Percentiles rank a stretch among this genome's conserved stretches.
phyloP scores from a whole-genome alignment of 2,329 filamentous ascomycete genomes.

The Xylariales sp. region DNA sequence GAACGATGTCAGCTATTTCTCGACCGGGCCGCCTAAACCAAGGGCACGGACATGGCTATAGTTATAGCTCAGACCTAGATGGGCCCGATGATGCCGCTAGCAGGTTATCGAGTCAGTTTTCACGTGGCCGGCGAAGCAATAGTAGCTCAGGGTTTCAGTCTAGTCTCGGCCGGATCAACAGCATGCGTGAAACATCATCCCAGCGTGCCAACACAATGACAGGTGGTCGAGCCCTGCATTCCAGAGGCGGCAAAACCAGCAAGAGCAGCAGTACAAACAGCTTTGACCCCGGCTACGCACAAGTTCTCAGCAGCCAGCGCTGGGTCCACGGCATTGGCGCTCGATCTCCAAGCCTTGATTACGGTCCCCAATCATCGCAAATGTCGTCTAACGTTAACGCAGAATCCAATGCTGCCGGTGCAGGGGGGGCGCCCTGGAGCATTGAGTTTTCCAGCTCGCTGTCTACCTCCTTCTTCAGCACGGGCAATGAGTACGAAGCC shows the following conservation, averaged over 20 bases:
- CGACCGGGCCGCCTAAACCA: conserved; percentile 15
- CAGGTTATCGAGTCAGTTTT: conserved; percentile 45
- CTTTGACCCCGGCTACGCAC: conserved; percentile 57
- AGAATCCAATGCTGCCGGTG: no score
- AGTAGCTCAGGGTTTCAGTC: conserved; percentile 71
- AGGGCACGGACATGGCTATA: conserved; percentile 38
- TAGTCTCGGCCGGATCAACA: conserved; percentile 58
- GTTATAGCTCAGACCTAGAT: conserved; percentile 61
- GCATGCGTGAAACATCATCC: conserved; percentile 47
- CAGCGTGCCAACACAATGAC: conserved; percentile 30
- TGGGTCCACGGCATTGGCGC: conserved; percentile 47
- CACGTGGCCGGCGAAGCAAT: conserved; percentile 68
- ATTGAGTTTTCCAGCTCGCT: conserved; percentile 45
- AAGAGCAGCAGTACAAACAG: conserved; percentile 68
- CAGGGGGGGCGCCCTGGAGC: conserved; percentile 30
- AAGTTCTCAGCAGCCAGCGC: conserved; percentile 54
- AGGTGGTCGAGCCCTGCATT: conserved; percentile 37
- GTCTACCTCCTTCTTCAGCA: conserved; percentile 42
- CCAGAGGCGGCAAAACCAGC: conserved; percentile 59
- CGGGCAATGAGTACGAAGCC: conserved; percentile 67
- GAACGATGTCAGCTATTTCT: conserved; percentile 21
- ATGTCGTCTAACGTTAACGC: conserved; percentile 17
- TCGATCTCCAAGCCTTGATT: conserved; percentile 73
- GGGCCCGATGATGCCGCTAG: conserved; percentile 47
- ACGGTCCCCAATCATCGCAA: conserved; percentile 42